phyloP scores from a whole-genome alignment of 2,329 filamentous ascomycete genomes.

The Alternaria arborescens region DNA sequence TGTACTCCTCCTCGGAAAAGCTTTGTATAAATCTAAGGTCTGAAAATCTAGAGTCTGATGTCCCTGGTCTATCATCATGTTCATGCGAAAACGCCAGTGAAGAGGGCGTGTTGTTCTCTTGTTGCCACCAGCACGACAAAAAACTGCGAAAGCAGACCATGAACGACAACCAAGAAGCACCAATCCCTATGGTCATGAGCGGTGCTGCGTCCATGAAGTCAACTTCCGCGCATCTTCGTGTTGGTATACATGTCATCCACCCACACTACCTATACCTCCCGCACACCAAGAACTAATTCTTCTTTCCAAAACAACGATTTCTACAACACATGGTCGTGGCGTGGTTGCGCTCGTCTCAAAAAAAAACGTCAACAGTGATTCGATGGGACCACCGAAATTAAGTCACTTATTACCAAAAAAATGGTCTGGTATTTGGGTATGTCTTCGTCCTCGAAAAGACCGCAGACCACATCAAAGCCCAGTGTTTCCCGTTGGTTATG shows the following conservation, averaged over 20 bases:
- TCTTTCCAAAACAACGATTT: not conserved
- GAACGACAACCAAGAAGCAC: too few relatives aligned
- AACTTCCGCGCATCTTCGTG: not conserved
- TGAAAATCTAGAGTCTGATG: accelerated
- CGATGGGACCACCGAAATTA: not conserved
- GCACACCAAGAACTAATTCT: accelerated
- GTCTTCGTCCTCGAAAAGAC: not conserved
- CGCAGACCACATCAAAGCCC: not conserved
- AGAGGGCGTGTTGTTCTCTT: too few relatives aligned
- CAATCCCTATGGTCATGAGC: too few relatives aligned
- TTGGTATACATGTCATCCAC: not conserved
- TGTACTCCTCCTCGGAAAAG: too few relatives aligned
- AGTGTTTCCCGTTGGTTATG: not conserved
- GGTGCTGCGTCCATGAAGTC: too few relatives aligned
- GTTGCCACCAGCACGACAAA: too few relatives aligned
- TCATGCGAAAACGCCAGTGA: too few relatives aligned
- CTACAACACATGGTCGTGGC: not conserved
- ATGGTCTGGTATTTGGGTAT: accelerated
- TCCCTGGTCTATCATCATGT: too few relatives aligned
- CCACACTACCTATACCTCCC: accelerated
- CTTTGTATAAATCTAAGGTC: too few relatives aligned
- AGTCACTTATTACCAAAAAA: not conserved
- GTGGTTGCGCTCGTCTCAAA: accelerated
- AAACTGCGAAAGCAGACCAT: too few relatives aligned
- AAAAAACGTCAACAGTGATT: too few relatives aligned